Evolutionary conservation across 306 rosid genomes (phyloP), one percentile per base, ranked within the genome.

Genomic region (Glycine tomentella): DNA sequence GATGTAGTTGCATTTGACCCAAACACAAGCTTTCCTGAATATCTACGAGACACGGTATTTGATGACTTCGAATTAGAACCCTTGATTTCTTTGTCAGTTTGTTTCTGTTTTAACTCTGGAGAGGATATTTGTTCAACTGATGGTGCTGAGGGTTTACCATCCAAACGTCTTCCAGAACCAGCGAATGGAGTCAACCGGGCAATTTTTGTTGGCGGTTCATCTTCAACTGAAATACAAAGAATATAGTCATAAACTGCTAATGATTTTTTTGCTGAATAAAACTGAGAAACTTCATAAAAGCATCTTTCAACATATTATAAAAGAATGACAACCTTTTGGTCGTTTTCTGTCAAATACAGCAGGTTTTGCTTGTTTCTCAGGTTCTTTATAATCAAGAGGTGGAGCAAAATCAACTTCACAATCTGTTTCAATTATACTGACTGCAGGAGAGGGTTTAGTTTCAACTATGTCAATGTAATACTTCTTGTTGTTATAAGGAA

Each of bases 311-410:
- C 55, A 20, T 10, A 78, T 1, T 3, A 44, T 13, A 53, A 46
- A 40, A 20, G 33, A 64, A 55, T 11, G 49, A 15, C 53, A 48
- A 88, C 88, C 89, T 82, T 84, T 76, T 55, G 58, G 73, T 46
- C 8, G 67, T 64, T 74, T 85, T 72, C 73, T 87, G 65, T 56
- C 70, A 53, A 56, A 55, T 52, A 31, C 70, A 57, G 78, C 72
- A 64, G 84, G 56, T 38, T 72, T 52, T 67, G 82, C 65, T 2
- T 69, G 76, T 66, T 79, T 84, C 66, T 63, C 68, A 9, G 89
- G 90, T 79, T 88, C 94, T 80, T 81, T 79, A 55, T 81, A 87
- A 87, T 88, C 87, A 72, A 88, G 89, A 63, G 92, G 90, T 42
- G 76, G 77, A 3, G 86, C 88, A 61, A 88, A 88, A 70, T 87